phyloP scores from a whole-genome alignment of 1,139 yeast species.

The Yamadazyma dushanensis region DNA sequence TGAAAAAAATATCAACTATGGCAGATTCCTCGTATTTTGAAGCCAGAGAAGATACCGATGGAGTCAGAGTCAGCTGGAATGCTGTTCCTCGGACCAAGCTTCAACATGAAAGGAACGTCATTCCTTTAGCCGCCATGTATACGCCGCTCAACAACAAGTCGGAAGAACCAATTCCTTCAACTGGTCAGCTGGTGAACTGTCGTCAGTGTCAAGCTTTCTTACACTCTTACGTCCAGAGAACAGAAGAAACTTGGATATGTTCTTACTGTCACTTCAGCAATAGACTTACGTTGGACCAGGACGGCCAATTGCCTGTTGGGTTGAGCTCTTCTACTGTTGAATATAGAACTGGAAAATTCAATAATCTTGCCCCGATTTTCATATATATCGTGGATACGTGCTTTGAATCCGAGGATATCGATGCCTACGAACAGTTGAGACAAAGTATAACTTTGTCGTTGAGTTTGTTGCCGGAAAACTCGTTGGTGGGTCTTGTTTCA shows the following conservation, averaged over 20 bases:
- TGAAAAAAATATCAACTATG: too few relatives aligned
- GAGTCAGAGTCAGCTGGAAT: slow-evolving; percentile 91
- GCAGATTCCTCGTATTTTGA: slow-evolving; percentile 50
- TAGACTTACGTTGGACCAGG: slow-evolving; percentile 29
- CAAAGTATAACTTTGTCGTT: slow-evolving; percentile 56
- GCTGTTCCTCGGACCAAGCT: slow-evolving; percentile 63
- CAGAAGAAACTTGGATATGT: slow-evolving; percentile 60
- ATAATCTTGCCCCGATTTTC: slow-evolving; percentile 52
- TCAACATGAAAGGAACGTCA: slow-evolving; percentile 57
- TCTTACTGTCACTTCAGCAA: slow-evolving; percentile 60
- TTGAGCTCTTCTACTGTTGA: slow-evolving; percentile 46
- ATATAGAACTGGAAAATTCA: slow-evolving; percentile 50
- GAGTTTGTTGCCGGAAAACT: slow-evolving; percentile 58
- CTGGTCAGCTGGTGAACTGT: slow-evolving; percentile 38
- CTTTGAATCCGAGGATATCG: slow-evolving; percentile 40
- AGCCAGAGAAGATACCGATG: slow-evolving; percentile 82
- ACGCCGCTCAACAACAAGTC: slow-evolving; percentile 63
- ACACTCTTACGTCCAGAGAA: slow-evolving; percentile 52
- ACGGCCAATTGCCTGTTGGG: slow-evolving; percentile 15
- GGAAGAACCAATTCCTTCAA: slow-evolving; percentile 38
- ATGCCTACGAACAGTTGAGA: slow-evolving; percentile 47
- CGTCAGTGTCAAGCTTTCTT: slow-evolving; percentile 60
- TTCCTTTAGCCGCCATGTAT: slow-evolving; percentile 65
- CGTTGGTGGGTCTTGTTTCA: slow-evolving; percentile 58
- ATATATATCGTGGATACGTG: slow-evolving; percentile 70